Conservation (phyloP, 768 basidiomycete genomes). For the Russula vinacea region DNA sequence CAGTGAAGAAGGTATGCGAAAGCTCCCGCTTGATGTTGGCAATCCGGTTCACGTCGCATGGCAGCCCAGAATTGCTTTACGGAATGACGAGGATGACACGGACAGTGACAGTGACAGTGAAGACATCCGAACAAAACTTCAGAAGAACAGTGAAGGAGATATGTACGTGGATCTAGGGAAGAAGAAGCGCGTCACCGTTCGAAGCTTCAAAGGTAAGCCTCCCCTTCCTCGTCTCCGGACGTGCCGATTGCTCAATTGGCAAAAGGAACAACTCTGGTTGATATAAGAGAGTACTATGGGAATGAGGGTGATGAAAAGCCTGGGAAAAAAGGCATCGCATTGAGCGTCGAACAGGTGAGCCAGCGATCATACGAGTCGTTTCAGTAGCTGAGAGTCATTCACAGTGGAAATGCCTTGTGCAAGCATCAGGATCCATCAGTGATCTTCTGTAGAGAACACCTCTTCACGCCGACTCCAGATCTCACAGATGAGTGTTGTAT, state of each 20-base stretch:
- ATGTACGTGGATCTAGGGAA: slow-evolving; percentile 66
- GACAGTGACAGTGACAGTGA: slow-evolving; percentile 1
- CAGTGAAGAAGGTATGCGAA: slow-evolving; percentile 23
- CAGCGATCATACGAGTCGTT: neutral
- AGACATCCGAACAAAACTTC: slow-evolving; percentile 8
- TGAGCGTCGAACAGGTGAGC: slow-evolving; percentile 59
- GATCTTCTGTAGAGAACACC: slow-evolving; percentile 13
- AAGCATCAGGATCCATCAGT: slow-evolving; percentile 16
- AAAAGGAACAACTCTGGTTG: slow-evolving; percentile 52
- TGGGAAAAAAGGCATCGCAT: slow-evolving; percentile 77
- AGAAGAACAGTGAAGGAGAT: slow-evolving; percentile 41
- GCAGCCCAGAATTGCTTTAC: slow-evolving; percentile 15
- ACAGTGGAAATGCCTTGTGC: slow-evolving; percentile 26
- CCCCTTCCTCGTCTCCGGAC: slow-evolving; percentile 33
- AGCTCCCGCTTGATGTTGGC: neutral
- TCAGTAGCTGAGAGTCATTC: slow-evolving; percentile 36
- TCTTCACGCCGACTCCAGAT: neutral
- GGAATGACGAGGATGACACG: neutral
- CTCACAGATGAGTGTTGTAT: neutral
- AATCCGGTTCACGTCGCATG: no score
- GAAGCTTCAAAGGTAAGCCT: slow-evolving; percentile 44
- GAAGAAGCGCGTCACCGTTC: slow-evolving; percentile 63
- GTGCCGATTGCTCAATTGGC: slow-evolving; percentile 22
- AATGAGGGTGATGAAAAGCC: slow-evolving; percentile 58
- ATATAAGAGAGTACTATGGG: slow-evolving; percentile 74